A percentile compares a stretch with the other conserved stretches of the same genome.
Conservation (phyloP, 139 green algal species). For the Chlorella sp. region DNA sequence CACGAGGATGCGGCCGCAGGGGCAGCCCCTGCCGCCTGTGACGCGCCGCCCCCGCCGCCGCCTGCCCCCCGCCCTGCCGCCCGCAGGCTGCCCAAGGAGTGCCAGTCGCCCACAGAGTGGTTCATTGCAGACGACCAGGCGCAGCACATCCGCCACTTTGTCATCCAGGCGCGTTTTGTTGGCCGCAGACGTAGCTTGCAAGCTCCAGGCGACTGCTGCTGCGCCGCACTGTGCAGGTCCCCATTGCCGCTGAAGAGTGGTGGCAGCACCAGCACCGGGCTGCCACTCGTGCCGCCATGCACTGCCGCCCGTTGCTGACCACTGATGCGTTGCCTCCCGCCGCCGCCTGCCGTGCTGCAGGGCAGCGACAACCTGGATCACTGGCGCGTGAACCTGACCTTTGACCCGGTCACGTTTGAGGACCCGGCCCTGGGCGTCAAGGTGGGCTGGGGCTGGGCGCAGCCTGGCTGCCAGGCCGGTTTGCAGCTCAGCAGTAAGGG, state of each 20-base stretch:
- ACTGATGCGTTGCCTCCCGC: neutral
- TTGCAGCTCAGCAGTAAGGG: neutral
- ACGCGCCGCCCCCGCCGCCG: neutral
- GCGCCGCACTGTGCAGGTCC: no score
- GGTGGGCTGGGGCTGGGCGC: conserved; percentile 35
- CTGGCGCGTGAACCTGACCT: conserved; percentile 87
- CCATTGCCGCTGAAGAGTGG: neutral
- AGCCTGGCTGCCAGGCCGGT: no score
- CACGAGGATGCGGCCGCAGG: no score
- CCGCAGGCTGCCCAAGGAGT: conserved; percentile 35
- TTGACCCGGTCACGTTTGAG: conserved; percentile 97
- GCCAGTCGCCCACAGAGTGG: conserved; percentile 62
- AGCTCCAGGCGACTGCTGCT: neutral
- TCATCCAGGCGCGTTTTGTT: conserved; percentile 49
- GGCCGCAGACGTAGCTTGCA: neutral
- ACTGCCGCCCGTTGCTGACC: neutral
- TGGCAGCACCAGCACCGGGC: neutral
- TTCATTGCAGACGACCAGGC: conserved; percentile 84
- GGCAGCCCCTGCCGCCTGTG: neutral
- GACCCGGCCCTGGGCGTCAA: conserved; percentile 78
- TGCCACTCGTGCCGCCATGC: neutral
- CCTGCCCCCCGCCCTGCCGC: neutral
- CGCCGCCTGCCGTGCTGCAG: conserved; percentile 66
- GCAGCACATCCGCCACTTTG: conserved; percentile 72
- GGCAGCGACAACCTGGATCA: conserved; percentile 85